phyloP scores from a whole-genome alignment of 2,329 filamentous ascomycete genomes.

The Beauveria brongniartii region DNA sequence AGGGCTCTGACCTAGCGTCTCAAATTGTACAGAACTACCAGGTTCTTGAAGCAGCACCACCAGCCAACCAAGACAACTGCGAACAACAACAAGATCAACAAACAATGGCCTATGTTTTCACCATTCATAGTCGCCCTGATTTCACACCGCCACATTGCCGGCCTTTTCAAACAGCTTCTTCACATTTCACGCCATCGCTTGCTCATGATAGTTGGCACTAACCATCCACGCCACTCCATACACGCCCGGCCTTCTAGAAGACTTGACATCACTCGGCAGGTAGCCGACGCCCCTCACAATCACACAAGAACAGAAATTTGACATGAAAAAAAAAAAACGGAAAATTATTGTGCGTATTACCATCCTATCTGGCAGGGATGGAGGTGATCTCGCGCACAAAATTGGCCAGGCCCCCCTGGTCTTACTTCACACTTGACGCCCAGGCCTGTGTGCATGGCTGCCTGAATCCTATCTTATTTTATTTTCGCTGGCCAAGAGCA shows the following conservation, averaged over 20 bases:
- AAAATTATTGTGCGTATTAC: not conserved
- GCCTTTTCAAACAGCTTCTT: not conserved
- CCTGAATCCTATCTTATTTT: conserved; percentile 1
- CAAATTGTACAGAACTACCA: not conserved
- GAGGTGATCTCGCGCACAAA: not conserved
- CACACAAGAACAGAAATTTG: not conserved
- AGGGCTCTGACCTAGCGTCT: conserved; percentile 10
- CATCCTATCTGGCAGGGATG: conserved; percentile 5
- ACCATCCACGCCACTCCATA: not conserved
- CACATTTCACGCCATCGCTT: not conserved
- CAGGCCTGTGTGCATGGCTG: conserved; percentile 3
- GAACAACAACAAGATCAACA: conserved; percentile 2
- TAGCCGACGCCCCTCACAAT: not conserved
- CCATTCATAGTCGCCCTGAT: not conserved
- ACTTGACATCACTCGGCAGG: not conserved
- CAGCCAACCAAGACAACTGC: not conserved
- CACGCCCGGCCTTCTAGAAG: not conserved
- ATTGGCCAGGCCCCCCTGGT: not conserved
- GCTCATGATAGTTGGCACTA: not conserved
- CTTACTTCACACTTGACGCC: not conserved
- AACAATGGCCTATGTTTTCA: conserved; percentile 1
- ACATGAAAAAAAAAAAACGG: not conserved
- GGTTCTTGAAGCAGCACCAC: not conserved
- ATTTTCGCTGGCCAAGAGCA: not conserved
- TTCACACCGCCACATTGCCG: conserved; percentile 5